Evolutionary conservation across 2,329 filamentous ascomycete genomes (phyloP).

Genomic region (Claviceps sp.): DNA sequence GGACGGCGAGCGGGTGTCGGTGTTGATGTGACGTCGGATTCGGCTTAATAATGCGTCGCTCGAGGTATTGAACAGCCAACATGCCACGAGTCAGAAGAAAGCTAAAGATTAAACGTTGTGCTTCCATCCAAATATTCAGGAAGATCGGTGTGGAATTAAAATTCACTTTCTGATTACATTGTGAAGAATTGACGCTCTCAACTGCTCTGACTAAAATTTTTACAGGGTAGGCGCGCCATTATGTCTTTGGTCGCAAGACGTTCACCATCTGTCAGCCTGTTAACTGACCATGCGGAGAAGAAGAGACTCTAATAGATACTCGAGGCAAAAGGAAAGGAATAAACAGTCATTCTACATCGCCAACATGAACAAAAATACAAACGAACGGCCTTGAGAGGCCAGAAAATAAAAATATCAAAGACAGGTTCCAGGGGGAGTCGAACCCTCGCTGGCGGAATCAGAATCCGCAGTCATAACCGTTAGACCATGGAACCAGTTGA

Average conservation of each 20-base stretch:
- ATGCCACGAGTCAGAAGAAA: neutral
- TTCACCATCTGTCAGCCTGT: too few relatives aligned
- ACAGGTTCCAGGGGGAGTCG: conserved; percentile 22
- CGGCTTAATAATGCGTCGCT: conserved; percentile 2
- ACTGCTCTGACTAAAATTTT: neutral
- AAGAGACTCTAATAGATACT: too few relatives aligned
- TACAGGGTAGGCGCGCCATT: neutral
- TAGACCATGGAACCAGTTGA: conserved; percentile 21
- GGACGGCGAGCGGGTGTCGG: neutral
- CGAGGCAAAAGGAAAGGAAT: too few relatives aligned
- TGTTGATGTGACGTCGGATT: neutral
- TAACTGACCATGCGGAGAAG: neutral
- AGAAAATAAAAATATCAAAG: conserved; percentile 7
- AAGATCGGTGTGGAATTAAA: too few relatives aligned
- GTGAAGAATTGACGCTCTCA: too few relatives aligned
- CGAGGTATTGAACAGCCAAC: too few relatives aligned
- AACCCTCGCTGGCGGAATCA: conserved; percentile 25
- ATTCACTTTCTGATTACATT: too few relatives aligned
- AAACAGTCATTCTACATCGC: too few relatives aligned
- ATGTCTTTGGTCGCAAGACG: too few relatives aligned
- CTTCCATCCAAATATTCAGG: too few relatives aligned
- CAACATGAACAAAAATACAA: neutral
- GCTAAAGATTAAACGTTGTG: too few relatives aligned
- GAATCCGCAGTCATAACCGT: conserved; percentile 24
- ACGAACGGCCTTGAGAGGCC: neutral